phyloP scores from a whole-genome alignment of 495 filamentous ascomycete species.

The Penicillium soppii region DNA sequence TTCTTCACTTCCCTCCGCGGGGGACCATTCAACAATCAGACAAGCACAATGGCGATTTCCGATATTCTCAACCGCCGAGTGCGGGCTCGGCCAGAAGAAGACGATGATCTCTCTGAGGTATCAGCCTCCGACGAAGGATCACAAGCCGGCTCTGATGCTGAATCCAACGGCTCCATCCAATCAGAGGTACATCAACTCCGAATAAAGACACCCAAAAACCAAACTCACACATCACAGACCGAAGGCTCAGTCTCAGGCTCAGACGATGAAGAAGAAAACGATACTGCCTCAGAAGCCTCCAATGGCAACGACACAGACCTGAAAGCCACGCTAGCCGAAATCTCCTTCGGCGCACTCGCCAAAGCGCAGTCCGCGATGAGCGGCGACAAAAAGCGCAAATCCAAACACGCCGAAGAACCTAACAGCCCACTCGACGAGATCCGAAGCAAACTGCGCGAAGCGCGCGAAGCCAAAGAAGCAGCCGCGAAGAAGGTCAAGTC shows the following conservation, averaged over 20 bases:
- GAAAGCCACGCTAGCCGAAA: constrained; percentile 40
- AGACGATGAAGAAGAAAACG: constrained; percentile 13
- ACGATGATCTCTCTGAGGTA: constrained; percentile 39
- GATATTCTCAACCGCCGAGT: constrained; percentile 59
- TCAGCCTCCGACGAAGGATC: constrained; percentile 23
- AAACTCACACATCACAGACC: constrained; percentile 15
- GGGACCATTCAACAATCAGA: background rate
- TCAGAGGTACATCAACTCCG: background rate
- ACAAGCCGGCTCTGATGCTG: constrained; percentile 28
- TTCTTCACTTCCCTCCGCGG: constrained; percentile 7
- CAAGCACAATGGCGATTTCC: constrained; percentile 41
- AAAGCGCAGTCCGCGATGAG: constrained; percentile 75
- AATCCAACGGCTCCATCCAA: constrained; percentile 12
- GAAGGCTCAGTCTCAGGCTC: constrained; percentile 23
- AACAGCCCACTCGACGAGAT: constrained; percentile 34
- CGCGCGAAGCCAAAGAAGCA: constrained; percentile 26
- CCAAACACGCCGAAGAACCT: constrained; percentile 26
- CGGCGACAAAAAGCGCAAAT: constrained; percentile 37
- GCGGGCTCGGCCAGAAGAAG: constrained; percentile 55
- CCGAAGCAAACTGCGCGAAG: constrained; percentile 39
- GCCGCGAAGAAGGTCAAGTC: constrained; percentile 36
- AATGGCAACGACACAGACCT: constrained; percentile 40
- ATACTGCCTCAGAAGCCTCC: background rate
- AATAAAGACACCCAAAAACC: background rate
- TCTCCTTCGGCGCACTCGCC: constrained; percentile 86